These are phyloP conservation scores for Paramecium octaurelia DNA, from an alignment of 73 alveolate genomes.

Conservation along the genomic window DNA sequence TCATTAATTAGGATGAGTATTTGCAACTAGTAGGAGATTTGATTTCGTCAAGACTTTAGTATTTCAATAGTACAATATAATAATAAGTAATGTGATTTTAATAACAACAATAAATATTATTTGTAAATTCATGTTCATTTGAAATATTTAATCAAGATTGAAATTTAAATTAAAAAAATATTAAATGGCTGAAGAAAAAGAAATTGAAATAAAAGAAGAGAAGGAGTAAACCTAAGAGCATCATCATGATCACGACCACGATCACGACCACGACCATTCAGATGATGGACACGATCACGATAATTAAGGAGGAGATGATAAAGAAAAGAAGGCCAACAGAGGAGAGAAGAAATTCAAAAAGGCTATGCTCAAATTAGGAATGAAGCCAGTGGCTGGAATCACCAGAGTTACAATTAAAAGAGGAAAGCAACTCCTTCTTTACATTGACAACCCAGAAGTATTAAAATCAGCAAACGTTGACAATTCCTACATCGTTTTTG, in stretches of 20 bases:
- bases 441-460: slow-evolving; percentile 95
- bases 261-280: slow-evolving; percentile 58
- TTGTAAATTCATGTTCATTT: background rate
- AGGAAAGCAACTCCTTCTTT: slow-evolving; percentile 90
- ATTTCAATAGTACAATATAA: background rate
- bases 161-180: background rate
- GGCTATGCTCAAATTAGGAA: slow-evolving; percentile 94
- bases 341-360: slow-evolving; percentile 97
- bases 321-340: slow-evolving; percentile 83
- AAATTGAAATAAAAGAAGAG: background rate
- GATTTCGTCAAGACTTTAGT: too few relatives aligned
- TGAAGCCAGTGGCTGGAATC: slow-evolving; percentile 89
- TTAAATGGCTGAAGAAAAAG: slow-evolving; percentile 17
- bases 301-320: slow-evolving; percentile 66
- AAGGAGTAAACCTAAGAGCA: background rate
- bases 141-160: background rate
- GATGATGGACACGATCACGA: slow-evolving; percentile 65
- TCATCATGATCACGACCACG: slow-evolving; percentile 47
- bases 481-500: slow-evolving; percentile 82
- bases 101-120: background rate
- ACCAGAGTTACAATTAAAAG: slow-evolving; percentile 96
- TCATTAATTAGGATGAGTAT: background rate
- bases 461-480: slow-evolving; percentile 89
- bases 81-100: background rate
- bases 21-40: too few relatives aligned